A percentile compares a stretch with the other conserved stretches of the same genome.
Evolutionary conservation across 2,329 filamentous ascomycete species (phyloP).

Genomic region (Juglanconis oblonga): DNA sequence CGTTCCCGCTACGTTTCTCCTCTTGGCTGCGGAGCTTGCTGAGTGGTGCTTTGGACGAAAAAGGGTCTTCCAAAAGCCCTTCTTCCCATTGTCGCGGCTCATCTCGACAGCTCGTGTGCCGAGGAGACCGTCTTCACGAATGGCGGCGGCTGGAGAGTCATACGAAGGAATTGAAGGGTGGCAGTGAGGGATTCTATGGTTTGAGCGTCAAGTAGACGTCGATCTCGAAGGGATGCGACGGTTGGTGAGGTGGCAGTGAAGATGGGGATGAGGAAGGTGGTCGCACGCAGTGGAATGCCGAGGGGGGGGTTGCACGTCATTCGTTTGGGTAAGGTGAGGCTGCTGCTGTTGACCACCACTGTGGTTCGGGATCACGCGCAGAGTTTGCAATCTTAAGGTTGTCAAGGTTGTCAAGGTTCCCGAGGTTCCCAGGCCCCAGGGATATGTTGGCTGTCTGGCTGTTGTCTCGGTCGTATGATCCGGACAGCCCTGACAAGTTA

Average conservation of each 20-base stretch:
- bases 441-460: too few relatives aligned
- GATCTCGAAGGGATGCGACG: neutral
- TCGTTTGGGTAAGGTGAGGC: too few relatives aligned
- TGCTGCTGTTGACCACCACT: too few relatives aligned
- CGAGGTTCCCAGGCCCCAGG: too few relatives aligned
- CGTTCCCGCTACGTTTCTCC: neutral
- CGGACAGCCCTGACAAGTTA: too few relatives aligned
- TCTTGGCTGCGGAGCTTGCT: neutral
- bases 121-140: conserved; percentile 3
- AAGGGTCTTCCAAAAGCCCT: conserved; percentile 17
- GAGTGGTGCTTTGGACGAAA: conserved; percentile 9
- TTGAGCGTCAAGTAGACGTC: neutral
- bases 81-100: conserved; percentile 17
- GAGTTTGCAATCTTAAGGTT: too few relatives aligned
- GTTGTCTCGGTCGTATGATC: too few relatives aligned
- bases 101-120: conserved; percentile 14
- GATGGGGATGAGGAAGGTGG: neutral
- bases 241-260: neutral
- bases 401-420: too few relatives aligned
- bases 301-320: neutral
- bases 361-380: too few relatives aligned
- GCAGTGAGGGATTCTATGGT: neutral
- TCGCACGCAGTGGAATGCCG: neutral
- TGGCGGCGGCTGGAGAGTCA: neutral
- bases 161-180: conserved; percentile 8